Evolutionary conservation across 306 rosid genomes (phyloP), one percentile per base, ranked within the genome.

Genomic region (Trifolium fragiferum): DNA sequence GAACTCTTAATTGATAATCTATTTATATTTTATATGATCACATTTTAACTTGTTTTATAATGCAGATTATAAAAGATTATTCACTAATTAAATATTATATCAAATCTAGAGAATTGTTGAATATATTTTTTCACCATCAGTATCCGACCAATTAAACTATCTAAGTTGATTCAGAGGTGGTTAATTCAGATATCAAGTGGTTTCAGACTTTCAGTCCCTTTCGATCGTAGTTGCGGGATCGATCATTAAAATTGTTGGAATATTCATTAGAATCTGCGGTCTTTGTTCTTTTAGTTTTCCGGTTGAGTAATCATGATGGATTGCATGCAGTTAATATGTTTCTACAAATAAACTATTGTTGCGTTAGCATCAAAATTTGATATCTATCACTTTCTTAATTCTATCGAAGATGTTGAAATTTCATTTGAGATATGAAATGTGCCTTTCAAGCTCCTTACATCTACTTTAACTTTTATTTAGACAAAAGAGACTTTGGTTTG

Each of bases 61-160:
- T 44, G 16, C 6, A 13, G 6, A 44, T 44, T 44, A 44, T 16
- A 4, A 44, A 7, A 15, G 46, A 10, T 3, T 41, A 41, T 41
- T 35, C 7, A 35, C 7, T 35, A 35, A 35, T 35, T 7, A 40
- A 47, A 47, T 14, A 13, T 50, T 16, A 18, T 18, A 16, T 37
- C 10, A 57, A 73, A 66, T 76, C 72, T 75, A 27, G 47, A 70
- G 35, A 72, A 32, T 35, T 71, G 74, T 43, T 63, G 75, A 67
- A 76, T n/a, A n/a, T n/a, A n/a, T n/a, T n/a, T n/a, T n/a, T n/a
- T n/a, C n/a, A n/a, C n/a, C n/a, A n/a, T n/a, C n/a, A n/a, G n/a
- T n/a, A n/a, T n/a, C n/a, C n/a, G n/a, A n/a, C n/a, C n/a, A n/a
- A n/a, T n/a, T n/a, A n/a, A n/a, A n/a, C n/a, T n/a, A n/a, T n/a